These are phyloP conservation scores for Teratosphaeria destructans DNA, from an alignment of 2,329 filamentous ascomycete genomes.

Conservation along the genomic window DNA sequence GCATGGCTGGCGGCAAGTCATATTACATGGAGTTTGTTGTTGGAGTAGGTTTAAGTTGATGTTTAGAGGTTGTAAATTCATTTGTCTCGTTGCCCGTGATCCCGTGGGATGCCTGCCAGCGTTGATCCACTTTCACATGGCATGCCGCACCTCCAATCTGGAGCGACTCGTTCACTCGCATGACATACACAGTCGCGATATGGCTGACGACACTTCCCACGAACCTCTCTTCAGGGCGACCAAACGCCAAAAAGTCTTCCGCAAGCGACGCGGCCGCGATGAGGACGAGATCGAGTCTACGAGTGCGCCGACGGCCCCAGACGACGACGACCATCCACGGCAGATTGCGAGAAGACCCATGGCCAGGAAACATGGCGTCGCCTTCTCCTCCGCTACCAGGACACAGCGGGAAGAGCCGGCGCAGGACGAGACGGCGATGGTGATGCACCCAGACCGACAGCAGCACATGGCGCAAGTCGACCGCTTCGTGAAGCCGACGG, in stretches of 20 bases:
- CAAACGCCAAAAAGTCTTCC: slow-evolving; percentile 42
- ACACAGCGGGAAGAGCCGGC: not conserved
- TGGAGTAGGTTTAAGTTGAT: too few species aligned
- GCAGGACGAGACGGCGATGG: slow-evolving; percentile 15
- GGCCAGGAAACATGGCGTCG: slow-evolving; percentile 20
- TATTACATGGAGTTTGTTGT: too few species aligned
- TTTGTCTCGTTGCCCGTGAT: too few species aligned
- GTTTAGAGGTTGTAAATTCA: too few species aligned
- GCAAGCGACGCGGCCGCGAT: slow-evolving; percentile 30
- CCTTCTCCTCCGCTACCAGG: slow-evolving; percentile 13
- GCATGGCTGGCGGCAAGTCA: too few species aligned
- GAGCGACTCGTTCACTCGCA: not conserved
- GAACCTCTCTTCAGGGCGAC: slow-evolving; percentile 35
- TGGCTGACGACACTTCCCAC: slow-evolving; percentile 8
- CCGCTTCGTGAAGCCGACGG: slow-evolving; percentile 64
- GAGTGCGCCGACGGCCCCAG: not conserved
- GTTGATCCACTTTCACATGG: not conserved
- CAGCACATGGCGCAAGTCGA: slow-evolving; percentile 33
- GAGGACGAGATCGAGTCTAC: slow-evolving; percentile 1
- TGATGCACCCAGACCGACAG: slow-evolving; percentile 23
- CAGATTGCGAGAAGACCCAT: not conserved
- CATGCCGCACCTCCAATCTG: not conserved
- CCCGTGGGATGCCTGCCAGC: too few species aligned
- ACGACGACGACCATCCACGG: not conserved
- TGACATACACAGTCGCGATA: not conserved